A percentile compares a stretch with the other conserved stretches of the same genome.
Evolutionary conservation across 257 asterid species (phyloP).

Genomic region (Nicotiana tabacum): DNA sequence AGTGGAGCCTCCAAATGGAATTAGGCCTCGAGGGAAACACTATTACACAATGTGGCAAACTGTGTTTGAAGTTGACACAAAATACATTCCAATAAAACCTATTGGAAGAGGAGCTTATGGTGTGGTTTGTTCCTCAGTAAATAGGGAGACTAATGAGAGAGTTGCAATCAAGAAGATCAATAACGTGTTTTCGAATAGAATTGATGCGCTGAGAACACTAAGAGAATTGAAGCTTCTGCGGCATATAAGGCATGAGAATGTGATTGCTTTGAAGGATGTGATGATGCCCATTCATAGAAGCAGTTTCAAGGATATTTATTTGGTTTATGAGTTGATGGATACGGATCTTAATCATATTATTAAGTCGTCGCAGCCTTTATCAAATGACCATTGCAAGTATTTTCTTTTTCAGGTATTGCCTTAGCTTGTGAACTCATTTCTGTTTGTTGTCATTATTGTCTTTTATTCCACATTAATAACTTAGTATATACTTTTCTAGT

Average conservation of each 20-base stretch:
- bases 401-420: slow-evolving; percentile 36
- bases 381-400: slow-evolving; percentile 40
- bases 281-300: slow-evolving; percentile 34
- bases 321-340: slow-evolving; percentile 48
- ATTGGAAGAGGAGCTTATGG: slow-evolving; percentile 47
- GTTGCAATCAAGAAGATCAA: slow-evolving; percentile 43
- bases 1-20: slow-evolving; percentile 31
- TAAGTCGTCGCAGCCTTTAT: slow-evolving; percentile 38
- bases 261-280: slow-evolving; percentile 41
- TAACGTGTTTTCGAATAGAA: slow-evolving; percentile 33
- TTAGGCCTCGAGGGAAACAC: slow-evolving; percentile 34
- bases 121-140: slow-evolving; percentile 39
- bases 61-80: slow-evolving; percentile 36
- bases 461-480: neutral
- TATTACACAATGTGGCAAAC: slow-evolving; percentile 42
- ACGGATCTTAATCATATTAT: slow-evolving; percentile 46
- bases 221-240: slow-evolving; percentile 41
- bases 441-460: neutral
- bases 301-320: slow-evolving; percentile 36
- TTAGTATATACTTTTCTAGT: neutral
- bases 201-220: slow-evolving; percentile 41
- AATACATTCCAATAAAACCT: slow-evolving; percentile 39
- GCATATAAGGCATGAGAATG: slow-evolving; percentile 36
- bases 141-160: slow-evolving; percentile 37
- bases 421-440: neutral